Percentiles rank a stretch among this genome's conserved stretches.
These are phyloP conservation scores for Penicillium sp. DNA, from an alignment of 2,329 filamentous ascomycete species.

Conservation along the genomic window DNA sequence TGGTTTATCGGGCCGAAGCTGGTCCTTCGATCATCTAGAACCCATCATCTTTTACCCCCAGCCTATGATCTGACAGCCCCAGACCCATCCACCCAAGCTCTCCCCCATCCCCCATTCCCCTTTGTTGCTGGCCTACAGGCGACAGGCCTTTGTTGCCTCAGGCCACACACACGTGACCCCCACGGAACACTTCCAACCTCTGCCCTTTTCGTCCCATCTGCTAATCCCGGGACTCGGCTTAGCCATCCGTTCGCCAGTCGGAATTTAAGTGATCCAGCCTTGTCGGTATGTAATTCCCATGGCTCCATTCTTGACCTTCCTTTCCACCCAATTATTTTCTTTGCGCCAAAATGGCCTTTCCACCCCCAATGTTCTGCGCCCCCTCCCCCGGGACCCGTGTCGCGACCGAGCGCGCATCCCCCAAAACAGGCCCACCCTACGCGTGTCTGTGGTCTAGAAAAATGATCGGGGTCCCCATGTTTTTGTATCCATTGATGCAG, in stretches of 20 bases:
- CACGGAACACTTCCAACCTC: constrained; percentile 29
- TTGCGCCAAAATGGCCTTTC: background rate
- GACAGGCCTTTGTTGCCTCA: constrained; percentile 15
- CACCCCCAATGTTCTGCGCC: background rate
- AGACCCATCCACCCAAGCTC: background rate
- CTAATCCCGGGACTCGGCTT: constrained; percentile 39
- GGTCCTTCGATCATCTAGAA: constrained; percentile 4
- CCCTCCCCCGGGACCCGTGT: constrained; percentile 13
- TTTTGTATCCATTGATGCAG: constrained; percentile 15
- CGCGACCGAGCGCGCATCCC: constrained; percentile 25
- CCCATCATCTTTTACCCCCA: constrained; percentile 6
- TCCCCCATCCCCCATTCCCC: background rate
- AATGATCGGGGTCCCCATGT: constrained; percentile 1
- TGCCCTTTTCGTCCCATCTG: constrained; percentile 23
- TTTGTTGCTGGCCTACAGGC: background rate
- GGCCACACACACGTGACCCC: constrained; percentile 25
- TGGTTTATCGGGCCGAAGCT: constrained; percentile 11
- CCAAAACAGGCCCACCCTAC: constrained; percentile 19
- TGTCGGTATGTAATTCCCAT: constrained; percentile 40
- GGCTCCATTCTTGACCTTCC: constrained; percentile 7
- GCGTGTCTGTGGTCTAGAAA: constrained; percentile 13
- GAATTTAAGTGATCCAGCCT: constrained; percentile 41
- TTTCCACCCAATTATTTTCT: background rate
- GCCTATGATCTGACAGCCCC: constrained; percentile 4
- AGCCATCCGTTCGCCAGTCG: constrained; percentile 40